A percentile compares a stretch with the other conserved stretches of the same genome.
Evolutionary conservation across 768 basidiomycete species (phyloP).

Genomic region (Trametes coccinea): DNA sequence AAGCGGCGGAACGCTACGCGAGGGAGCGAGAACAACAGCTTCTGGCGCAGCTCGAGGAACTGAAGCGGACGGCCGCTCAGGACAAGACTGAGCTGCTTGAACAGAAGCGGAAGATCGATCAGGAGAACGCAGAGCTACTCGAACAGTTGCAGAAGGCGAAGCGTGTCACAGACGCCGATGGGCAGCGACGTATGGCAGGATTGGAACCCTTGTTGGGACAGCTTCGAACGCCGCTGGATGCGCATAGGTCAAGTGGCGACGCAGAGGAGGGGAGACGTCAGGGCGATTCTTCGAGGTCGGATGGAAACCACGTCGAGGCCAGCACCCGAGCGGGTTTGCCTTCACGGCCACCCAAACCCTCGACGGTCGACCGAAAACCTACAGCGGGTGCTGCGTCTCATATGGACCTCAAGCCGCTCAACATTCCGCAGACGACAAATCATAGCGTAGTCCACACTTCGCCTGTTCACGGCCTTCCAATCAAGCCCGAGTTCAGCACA

Average conservation of each 20-base stretch:
- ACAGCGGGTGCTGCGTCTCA: background rate
- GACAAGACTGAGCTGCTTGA: constrained; percentile 3
- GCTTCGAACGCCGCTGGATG: background rate
- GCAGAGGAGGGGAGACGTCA: no score
- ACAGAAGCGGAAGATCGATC: background rate
- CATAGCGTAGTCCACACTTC: no score
- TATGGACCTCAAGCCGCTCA: background rate
- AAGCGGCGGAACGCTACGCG: background rate
- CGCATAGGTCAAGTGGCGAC: background rate
- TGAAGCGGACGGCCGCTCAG: background rate
- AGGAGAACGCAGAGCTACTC: constrained; percentile 3
- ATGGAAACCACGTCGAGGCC: no score
- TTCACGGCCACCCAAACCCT: background rate
- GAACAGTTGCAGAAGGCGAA: constrained; percentile 3
- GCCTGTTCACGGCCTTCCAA: background rate
- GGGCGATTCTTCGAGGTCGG: no score
- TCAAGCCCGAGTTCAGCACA: background rate
- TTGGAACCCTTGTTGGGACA: constrained; percentile 3
- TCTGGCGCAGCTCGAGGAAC: constrained; percentile 6
- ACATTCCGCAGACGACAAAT: no score
- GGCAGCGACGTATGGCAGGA: background rate
- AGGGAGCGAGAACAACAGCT: constrained; percentile 1
- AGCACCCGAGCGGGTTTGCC: background rate
- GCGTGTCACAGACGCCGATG: background rate
- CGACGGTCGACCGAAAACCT: no score